Base-by-base conservation (phyloP, 495 filamentous ascomycete genomes). In the Bathelium albidoporum region DNA sequence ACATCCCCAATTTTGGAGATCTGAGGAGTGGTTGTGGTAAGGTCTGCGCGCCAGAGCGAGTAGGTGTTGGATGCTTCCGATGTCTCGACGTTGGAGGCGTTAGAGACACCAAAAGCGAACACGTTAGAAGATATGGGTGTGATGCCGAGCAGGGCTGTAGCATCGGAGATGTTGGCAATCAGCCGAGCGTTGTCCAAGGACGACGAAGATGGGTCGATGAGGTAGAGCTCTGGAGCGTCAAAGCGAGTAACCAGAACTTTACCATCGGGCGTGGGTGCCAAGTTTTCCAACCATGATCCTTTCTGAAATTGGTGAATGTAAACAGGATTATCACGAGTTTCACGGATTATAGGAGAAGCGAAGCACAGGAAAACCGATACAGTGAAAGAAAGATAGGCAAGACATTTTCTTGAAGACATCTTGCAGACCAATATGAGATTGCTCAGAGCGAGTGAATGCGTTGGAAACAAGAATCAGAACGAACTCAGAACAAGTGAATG, bases 241-340 rank as follows among this genome's bases (percentile, higher is more conserved):
- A 29, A 7, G 0, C 49, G 49, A 28, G 49, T 55, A 28, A 55
- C 49, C 2, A 55, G 24, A 24, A 55, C 10, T 55, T 55, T 55
- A 7, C 49, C 49, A 16, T 55, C 49, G 22, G 12, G 20, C n/a
- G 49, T 29, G 49, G 49, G 49, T 28, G 49, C 49, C 20, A 55
- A 20, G 24, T 55, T 55, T 16, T 55, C 49, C 9, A n/a, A 55
- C 49, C 49, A 55, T 10, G 49, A 26, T 28, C 22, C 22, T 20
- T 28, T 29, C 10, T 34, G 24, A 53, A 49, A 62, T 24, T 45
- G 18, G 32, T 52, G 60, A 7, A 62, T 39, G 52, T 64, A 41
- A 62, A 55, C 39, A 41, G 62, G 62, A 59, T 61, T 22, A 1
- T 64, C 59, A 12, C 44, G 53, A 20, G 24, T 9, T 29, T 29